phyloP scores from a whole-genome alignment of 148 eudicot species.

The Limonium bicolor region DNA sequence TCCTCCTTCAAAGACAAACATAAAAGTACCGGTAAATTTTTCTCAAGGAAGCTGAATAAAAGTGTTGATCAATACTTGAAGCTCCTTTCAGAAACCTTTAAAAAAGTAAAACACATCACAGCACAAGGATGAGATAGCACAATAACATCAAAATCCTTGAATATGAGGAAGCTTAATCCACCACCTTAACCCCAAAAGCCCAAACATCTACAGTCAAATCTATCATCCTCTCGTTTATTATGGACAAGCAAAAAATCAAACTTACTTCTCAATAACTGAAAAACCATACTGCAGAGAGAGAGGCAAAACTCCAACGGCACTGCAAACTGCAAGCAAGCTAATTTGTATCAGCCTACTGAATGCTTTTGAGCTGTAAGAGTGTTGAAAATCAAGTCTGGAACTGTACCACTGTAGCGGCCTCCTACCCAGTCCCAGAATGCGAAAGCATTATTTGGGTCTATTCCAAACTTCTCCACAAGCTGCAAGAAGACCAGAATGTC shows the following conservation, averaged over 20 bases:
- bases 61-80: slow-evolving; percentile 87
- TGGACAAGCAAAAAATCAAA: no score
- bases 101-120: background rate
- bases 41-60: slow-evolving; percentile 59
- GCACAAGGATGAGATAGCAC: background rate
- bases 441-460: slow-evolving; percentile 95
- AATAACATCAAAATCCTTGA: no score
- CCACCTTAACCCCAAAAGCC: background rate
- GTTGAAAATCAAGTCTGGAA: no score
- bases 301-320: slow-evolving; percentile 96
- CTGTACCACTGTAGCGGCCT: slow-evolving; percentile 98
- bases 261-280: slow-evolving; percentile 72
- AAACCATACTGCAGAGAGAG: slow-evolving; percentile 95
- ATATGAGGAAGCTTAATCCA: no score
- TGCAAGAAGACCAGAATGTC: slow-evolving; percentile 17
- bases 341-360: no score
- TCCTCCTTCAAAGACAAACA: no score
- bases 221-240: no score
- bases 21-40: slow-evolving; percentile 65
- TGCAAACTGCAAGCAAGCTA: slow-evolving; percentile 82
- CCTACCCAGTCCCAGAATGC: slow-evolving; percentile 99
- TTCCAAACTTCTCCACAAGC: slow-evolving; percentile 96
- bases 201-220: background rate
- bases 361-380: no score
- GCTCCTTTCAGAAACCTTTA: slow-evolving; percentile 87